A percentile compares a stretch with the other conserved stretches of the same genome.
Evolutionary conservation across 345 rosid species (phyloP).

Genomic region (Angophora floribunda): DNA sequence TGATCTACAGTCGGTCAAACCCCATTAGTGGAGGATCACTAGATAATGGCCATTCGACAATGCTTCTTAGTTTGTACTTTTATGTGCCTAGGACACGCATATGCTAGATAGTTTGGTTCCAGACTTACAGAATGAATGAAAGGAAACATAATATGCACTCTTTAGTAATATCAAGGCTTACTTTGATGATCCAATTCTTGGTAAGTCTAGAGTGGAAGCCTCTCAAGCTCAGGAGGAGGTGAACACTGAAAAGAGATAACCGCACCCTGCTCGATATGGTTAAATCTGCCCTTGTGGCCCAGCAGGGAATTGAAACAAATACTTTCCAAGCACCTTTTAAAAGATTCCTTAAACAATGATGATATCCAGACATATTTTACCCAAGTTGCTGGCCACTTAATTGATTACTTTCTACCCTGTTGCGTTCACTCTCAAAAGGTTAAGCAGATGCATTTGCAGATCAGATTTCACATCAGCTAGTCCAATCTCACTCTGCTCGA

Average conservation of each 20-base stretch:
- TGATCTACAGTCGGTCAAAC: neutral
- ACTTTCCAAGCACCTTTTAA: neutral
- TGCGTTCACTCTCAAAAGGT: neutral
- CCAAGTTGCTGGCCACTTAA: neutral
- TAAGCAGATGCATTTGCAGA: neutral
- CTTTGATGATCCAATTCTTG: neutral
- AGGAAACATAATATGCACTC: neutral
- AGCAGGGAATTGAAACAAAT: neutral
- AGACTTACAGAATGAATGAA: neutral
- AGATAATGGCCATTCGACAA: neutral
- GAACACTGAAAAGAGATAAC: neutral
- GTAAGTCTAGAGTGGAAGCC: neutral
- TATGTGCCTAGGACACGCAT: neutral
- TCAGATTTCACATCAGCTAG: neutral
- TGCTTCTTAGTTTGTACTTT: neutral
- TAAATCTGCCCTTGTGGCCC: neutral
- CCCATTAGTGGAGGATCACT: neutral
- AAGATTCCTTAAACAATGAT: neutral
- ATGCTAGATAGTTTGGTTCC: neutral
- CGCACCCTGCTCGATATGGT: neutral
- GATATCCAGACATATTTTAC: neutral
- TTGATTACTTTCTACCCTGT: neutral
- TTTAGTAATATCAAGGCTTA: neutral
- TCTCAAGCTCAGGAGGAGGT: neutral
- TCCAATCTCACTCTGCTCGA: neutral